Base-by-base conservation (phyloP, 345 rosid species). In the Acer negundo region DNA sequence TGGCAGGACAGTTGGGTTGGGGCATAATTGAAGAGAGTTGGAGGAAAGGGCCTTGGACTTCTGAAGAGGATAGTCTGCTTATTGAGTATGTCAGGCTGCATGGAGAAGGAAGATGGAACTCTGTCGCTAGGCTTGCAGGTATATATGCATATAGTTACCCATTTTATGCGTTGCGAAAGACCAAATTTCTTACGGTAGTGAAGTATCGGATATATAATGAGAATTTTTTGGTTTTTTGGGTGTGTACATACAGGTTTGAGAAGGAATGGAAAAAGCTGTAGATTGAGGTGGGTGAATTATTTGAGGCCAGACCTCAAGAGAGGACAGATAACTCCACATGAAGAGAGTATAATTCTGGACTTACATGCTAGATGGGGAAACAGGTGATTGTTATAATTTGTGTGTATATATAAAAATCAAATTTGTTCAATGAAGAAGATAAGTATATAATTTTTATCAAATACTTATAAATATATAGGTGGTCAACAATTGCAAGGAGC, bases 31-130 rank as follows among this genome's bases (percentile, higher is more conserved):
- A 84, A 73, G 90, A 90, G 79, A 92, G 90, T 13, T 93, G 97
- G 98, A 93, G 97, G 78, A 94, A 93, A 70, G 98, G 98, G 42
- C 98, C 98, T 10, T 94, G 98, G 97, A 94, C 97, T 75, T 87
- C 91, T 56, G 97, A 94, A 79, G 98, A 94, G 85, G 98, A 94
- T 76, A 88, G 88, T 67, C 80, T 91, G 78, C 90, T 94, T 72
- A 83, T 86, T 67, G 93, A 94, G 35, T 88, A 94, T 80, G 97
- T 94, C 26, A 79, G 83, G 74, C 13, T 85, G 67, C 97, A 94
- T 70, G 98, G 97, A 6, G 97, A 94, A 87, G 97, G 98, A 8
- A 81, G 98, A 80, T 94, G 98, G 98, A 92, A 90, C 85, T 90
- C 96, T 81, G 98, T 94, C 35, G 90, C 98, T 17, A 90, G 87